Base-by-base conservation (phyloP, 169 alveolate species). In the Cryptosporidium sp. region DNA sequence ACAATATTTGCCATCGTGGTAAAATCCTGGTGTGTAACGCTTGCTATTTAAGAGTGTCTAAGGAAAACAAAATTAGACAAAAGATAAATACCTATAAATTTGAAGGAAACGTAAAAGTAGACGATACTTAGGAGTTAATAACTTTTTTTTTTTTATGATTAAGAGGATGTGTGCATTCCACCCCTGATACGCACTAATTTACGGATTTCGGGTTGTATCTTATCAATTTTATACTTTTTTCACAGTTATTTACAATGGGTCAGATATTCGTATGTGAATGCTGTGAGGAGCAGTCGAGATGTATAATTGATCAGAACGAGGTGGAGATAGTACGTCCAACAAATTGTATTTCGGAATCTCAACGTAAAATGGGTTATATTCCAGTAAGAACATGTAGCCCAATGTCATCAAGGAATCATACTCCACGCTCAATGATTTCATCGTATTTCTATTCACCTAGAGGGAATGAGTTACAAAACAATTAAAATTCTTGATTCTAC, bases 1-100 rank as follows among this genome's bases (percentile, higher is more conserved):
- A 52, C 39, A 62, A 65, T 80, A 67, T 65, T n/a, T 59, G 71
- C 48, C 89, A 80, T 80, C 89, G 89, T 16, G 80, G 89, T 43
- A 80, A 80, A 80, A 65, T 80, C 74, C 89, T 80, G 75, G 89
- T 80, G 59, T 80, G 89, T 80, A 80, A 80, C 89, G 89, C 89
- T 80, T 80, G 89, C 89, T 80, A 80, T 80, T 80, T 80, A 80
- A 80, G 89, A 62, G 89, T 80, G 58, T 80, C 89, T 61, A 80
- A 80, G 45, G 89, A 80, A 65, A 80, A 80, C 65, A 80, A 80
- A 50, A 61, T 80, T 62, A 80, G 89, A 62, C 89, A 80, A 65
- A 80, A 80, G 12, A 50, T 80, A 41, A 80, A 59, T 21, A 67
- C 89, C 55, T 80, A 35, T 50, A 61, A 65, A 80, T n/a, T 65